These are phyloP conservation scores for Bolboschoenoplectus hybrid DNA, from an alignment of 202 grass and related monocot species.

Conservation along the genomic window DNA sequence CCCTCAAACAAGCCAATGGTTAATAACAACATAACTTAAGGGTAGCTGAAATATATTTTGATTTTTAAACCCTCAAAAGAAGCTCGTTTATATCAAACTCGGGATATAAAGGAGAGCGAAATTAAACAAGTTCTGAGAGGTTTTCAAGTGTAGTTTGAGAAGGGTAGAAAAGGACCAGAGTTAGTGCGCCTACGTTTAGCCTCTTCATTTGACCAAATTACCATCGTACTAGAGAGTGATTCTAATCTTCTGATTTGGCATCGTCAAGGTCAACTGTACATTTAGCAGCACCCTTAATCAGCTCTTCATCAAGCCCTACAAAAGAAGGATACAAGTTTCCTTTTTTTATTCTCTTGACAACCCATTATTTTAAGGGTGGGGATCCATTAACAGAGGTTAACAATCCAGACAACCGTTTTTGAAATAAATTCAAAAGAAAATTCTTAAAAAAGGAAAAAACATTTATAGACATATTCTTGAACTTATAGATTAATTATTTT, in stretches of 20 bases:
- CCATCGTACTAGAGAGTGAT: slow-evolving; percentile 34
- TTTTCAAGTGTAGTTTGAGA: background rate
- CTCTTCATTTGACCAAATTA: slow-evolving; percentile 20
- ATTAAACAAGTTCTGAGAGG: background rate
- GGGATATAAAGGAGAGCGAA: background rate
- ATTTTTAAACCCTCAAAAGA: background rate
- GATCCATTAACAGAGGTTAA: too few species aligned
- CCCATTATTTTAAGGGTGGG: background rate
- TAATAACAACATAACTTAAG: background rate
- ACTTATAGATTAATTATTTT: too few species aligned
- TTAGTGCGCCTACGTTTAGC: background rate
- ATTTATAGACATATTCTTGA: too few species aligned
- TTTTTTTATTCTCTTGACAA: slow-evolving; percentile 20
- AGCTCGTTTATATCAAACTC: background rate
- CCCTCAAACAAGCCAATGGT: background rate
- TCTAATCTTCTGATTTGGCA: slow-evolving; percentile 45
- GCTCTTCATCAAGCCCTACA: slow-evolving; percentile 75
- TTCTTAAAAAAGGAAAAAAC: too few species aligned
- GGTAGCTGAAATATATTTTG: background rate
- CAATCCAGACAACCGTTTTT: too few species aligned
- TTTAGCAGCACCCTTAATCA: slow-evolving; percentile 70
- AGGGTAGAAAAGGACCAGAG: background rate
- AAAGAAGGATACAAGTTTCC: slow-evolving; percentile 28
- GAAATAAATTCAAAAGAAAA: too few species aligned
- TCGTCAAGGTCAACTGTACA: slow-evolving; percentile 50